Base-by-base conservation (phyloP, 2,329 filamentous ascomycete species). In the Dothideomycetidae sp. region DNA sequence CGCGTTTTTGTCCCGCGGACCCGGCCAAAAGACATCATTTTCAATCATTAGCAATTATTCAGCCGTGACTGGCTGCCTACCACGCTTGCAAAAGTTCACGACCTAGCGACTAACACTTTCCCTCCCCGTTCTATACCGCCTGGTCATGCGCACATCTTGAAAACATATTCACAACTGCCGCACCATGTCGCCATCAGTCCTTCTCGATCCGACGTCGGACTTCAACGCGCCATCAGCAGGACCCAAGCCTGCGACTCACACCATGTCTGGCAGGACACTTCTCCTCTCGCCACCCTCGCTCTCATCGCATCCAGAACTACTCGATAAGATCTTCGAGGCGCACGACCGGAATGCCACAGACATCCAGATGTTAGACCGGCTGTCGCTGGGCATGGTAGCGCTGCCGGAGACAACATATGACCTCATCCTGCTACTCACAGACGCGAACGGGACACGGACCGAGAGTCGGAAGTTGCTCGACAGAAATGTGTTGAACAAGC, bases 311-410 rank as follows among this genome's bases (percentile, higher is more conserved):
- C 82, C 86, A 48, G 78, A 83, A 48, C 75, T 75, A 50, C 70
- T 96, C 46, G 71, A 75, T 46, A 64, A 66, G 47, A 67, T 90
- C 44, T 73, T 93, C 51, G 67, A 75, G 42, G 66, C 74, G 40
- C 76, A 83, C 63, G 76, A 90, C 57, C 78, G 84, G 53, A 64
- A 70, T 45, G 66, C 71, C 31, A 88, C 85, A 44, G 90, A 98
- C 55, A 69, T 98, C 37, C 90, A 96, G 60, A 98, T 98, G 90
- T 80, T 98, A 44, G 90, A 98, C 63, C 83, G 90, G 36, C 72
- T 98, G 29, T 75, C 81, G 2, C 73, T 81, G 23, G 84, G 84
- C 44, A 68, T 93, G 26, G 82, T 90, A 40, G 66, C 75, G 5
- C 75, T 98, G 0, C 80, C 86, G 1, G 49, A 71, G 37, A 64